Evolutionary conservation across 129 eudicot genomes (phyloP), one percentile per base, ranked within the genome.

Genomic region (Flaveria robusta): DNA sequence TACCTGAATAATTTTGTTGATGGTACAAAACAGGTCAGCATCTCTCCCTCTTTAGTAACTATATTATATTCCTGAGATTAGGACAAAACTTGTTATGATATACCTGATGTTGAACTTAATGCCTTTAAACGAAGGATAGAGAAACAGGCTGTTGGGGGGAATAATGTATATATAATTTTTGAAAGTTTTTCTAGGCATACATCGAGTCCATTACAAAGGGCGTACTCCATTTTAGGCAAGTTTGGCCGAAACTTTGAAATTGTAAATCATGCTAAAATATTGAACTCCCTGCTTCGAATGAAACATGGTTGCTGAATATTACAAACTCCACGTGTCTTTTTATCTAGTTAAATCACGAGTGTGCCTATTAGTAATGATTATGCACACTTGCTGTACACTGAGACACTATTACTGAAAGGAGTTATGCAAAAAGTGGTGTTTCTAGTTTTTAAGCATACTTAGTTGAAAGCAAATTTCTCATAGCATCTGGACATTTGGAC

Each of bases 1-100:
- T 94, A 94, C 85, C 87, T 94, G 50, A 94, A 94, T 81, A 94
- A 94, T 72, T 94, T 94, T 58, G 39, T 81, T 75, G 98, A 94
- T 76, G 98, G 98, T 46, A 84, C 96, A 83, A 94, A 89, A 77
- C 98, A 94, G 98, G 97, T 93, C 41, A 23, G 84, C 56, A 52
- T 66, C 27, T 54, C 46, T n/a, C 49, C 75, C 49, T 79, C 46
- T 27, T 65, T 65, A 26, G 31, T 19, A 12, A 69, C 58, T 43
- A 42, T 43, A 13, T 13, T 69, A 69, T 34, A 43, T 55, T 69
- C 46, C 63, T 29, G 50, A 64, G 50, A 43, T 52, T 19, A 71
- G 46, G 65, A 43, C 18, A 74, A 27, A 74, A 43, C 39, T 58
- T 74, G 68, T 24, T 54, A 74, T 56, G 41, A 31, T 23, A 12